Conservation (phyloP, 768 basidiomycete genomes). For the Auriscalpium orientale region DNA sequence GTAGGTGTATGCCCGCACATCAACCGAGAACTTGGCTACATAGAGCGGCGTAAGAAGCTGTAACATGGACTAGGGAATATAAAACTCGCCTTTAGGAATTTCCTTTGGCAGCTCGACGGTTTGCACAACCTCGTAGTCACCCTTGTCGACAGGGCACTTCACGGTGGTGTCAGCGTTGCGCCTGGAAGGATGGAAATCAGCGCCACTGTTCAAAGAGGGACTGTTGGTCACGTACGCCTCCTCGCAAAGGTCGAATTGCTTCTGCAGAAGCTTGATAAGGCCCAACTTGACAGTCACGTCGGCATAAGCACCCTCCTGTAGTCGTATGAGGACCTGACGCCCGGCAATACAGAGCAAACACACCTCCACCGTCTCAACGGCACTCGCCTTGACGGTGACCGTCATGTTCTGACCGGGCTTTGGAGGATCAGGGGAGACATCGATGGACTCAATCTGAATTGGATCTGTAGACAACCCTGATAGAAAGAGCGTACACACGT, state of each 20-base stretch:
- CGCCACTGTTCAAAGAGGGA: not conserved
- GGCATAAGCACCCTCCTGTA: conserved; percentile 83
- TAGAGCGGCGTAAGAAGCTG: conserved; percentile 3
- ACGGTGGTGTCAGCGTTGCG: conserved; percentile 66
- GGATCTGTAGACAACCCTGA: conserved; percentile 39
- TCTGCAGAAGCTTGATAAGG: conserved; percentile 78
- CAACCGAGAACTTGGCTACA: conserved; percentile 77
- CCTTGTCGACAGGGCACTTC: conserved; percentile 77
- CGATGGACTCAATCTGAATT: conserved; percentile 64
- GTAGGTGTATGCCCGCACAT: conserved; percentile 59
- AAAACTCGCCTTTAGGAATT: conserved; percentile 66
- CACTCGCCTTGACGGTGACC: conserved; percentile 66
- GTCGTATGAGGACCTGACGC: not conserved
- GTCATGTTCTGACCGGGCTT: conserved; percentile 81
- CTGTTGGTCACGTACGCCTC: conserved; percentile 67
- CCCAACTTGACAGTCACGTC: conserved; percentile 93
- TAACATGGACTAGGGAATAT: not conserved
- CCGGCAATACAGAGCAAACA: not conserved
- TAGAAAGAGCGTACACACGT: conserved; percentile 5
- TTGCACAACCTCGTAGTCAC: conserved; percentile 66
- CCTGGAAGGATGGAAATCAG: conserved; percentile 30
- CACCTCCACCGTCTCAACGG: conserved; percentile 60
- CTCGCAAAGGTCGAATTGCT: conserved; percentile 82
- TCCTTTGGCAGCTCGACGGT: conserved; percentile 85
- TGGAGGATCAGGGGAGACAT: conserved; percentile 81